Base-by-base conservation (phyloP, 768 basidiomycete genomes). In the Termitomyces sp. region DNA sequence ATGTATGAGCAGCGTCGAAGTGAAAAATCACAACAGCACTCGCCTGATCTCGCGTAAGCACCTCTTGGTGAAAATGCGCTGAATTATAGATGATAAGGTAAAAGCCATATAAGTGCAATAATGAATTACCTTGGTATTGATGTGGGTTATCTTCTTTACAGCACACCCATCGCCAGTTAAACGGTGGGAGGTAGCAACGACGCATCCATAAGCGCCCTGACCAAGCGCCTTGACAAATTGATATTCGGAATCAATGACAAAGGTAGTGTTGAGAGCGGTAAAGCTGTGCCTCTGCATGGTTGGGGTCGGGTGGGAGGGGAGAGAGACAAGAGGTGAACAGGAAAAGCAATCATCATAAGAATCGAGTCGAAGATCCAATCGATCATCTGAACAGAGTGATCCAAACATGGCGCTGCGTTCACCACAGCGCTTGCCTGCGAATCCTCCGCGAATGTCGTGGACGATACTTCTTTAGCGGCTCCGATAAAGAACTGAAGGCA, bases 171-270 rank as follows among this genome's bases (percentile, higher is more conserved):
- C 91, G 21, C 91, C 90, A 1, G 90, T 86, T 63, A 83, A 72
- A 60, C 84, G 85, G 72, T 94, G 91, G 62, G 84, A 83, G 0
- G 95, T 94, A 21, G 89, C 82, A 55, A 94, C 87, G 61, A 94
- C 92, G 65, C 89, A 94, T 41, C 94, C 93, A 70, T 97, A 96
- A 21, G 94, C 94, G 63, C 95, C 94, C 70, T 95, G 92, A 23
- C 94, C 94, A 52, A 98, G 89, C 67, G 98, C 95, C 75, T 98
- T 98, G 72, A 95, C 91, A 70, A 91, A 96, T 67, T 89, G 84
- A 65, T 95, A 96, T 70, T 91, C 87, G 7, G 85, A 78, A 67
- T 95, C 93, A 68, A 96, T 90, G 59, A 92, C 73, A 68, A 94
- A 95, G 50, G 82, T 87, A 54, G 91, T 91, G 68, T 89, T 89